Base-by-base conservation (phyloP, 441 rosid species). In the Bocquillonia castaneifolia region DNA sequence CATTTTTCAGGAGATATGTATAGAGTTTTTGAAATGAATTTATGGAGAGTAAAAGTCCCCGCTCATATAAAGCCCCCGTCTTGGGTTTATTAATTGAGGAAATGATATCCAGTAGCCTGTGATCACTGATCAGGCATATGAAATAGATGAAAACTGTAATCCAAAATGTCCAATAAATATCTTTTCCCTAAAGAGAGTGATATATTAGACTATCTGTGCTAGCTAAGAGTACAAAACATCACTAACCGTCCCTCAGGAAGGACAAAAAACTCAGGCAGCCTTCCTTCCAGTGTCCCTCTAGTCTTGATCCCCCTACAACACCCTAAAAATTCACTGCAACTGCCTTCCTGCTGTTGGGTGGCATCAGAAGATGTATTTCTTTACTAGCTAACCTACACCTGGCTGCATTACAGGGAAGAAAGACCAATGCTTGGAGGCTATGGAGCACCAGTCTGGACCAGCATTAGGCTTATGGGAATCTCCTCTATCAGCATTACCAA, bases 371-470 rank as follows among this genome's bases (percentile, higher is more conserved):
- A 28, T 50, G 69, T 31, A 15, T 31, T 28, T 32, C 53, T 15
- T 15, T 44, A 57, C 63, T 44, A 44, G 67, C 80, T 84, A 63
- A 60, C 80, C 78, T n/a, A 84, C 79, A 72, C 87, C 77, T 65
- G 96, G 75, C 70, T 86, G 94, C 71, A 85, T 70, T 79, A 88
- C 74, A 23, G 93, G 98, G 81, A 93, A 91, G 82, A 86, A 88
- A n/a, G 97, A 86, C 98, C 97, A 93, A 25, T 82, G 70, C 73
- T 77, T 78, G 39, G 63, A 18, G 14, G 73, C 55, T 26, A 47
- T 82, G 3, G 78, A 78, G 85, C 92, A 82, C 84, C 88, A 81
- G 66, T 82, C 84, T 0, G 84, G 79, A 53, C 75, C 86, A 47
- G 65, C 45, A 23, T 68, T 68, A 71, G 84, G 37, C 72, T 80